phyloP scores from a whole-genome alignment of 164 flowering plant species.

The Taxillus chinensis region DNA sequence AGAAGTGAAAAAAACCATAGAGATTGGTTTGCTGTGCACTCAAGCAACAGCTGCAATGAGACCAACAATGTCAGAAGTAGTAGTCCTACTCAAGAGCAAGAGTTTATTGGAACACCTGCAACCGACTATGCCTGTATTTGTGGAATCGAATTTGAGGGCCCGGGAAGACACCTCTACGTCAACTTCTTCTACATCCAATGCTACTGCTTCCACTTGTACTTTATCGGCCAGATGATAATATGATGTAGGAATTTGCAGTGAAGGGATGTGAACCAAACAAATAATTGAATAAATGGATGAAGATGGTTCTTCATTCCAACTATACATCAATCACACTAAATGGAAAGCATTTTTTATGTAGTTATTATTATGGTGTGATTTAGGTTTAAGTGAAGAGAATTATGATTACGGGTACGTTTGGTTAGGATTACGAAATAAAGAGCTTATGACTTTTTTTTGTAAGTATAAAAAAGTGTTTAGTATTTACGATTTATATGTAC shows the following conservation, averaged over 20 bases:
- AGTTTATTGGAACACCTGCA: conserved; percentile 3
- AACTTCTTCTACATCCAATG: conserved; percentile 22
- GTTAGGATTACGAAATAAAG: too few species aligned
- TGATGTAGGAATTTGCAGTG: not conserved
- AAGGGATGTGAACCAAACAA: too few species aligned
- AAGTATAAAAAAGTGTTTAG: too few species aligned
- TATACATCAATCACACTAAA: too few species aligned
- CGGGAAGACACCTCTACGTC: conserved; percentile 15
- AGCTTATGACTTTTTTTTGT: too few species aligned
- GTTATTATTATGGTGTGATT: too few species aligned
- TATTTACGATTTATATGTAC: too few species aligned
- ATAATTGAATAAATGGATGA: too few species aligned
- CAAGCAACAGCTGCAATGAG: conserved; percentile 25
- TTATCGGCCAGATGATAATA: conserved; percentile 13
- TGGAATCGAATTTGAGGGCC: conserved; percentile 11
- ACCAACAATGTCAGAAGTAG: conserved; percentile 50
- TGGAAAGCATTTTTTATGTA: too few species aligned
- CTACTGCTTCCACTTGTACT: conserved; percentile 20
- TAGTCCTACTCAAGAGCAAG: conserved; percentile 18
- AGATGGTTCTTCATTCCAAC: too few species aligned
- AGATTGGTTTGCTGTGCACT: conserved; percentile 36
- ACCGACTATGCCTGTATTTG: conserved; percentile 20
- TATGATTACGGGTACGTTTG: too few species aligned
- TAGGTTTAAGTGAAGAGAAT: too few species aligned
- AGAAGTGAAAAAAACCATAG: conserved; percentile 28